Base-by-base conservation (phyloP, 305 asterid species). In the Rubia occidens region DNA sequence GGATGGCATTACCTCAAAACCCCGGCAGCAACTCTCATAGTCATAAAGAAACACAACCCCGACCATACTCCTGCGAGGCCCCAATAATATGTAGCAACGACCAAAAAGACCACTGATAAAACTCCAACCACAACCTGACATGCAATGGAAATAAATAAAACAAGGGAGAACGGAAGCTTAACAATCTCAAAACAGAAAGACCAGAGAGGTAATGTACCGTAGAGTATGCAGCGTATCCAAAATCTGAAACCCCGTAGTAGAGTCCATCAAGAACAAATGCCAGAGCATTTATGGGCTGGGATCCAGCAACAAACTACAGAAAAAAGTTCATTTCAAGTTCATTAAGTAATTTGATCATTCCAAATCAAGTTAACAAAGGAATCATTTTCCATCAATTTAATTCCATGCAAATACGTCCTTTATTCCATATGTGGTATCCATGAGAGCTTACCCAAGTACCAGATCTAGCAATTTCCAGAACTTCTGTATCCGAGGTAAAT, bases 261-360 rank as follows among this genome's bases (percentile, higher is more conserved):
- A 93, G 91, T 70, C 98, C 98, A 64, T 93, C 98, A 71, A 90
- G 84, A 73, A 93, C 98, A 81, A 93, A 93, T 64, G 97, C 97
- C 59, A 90, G 74, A 61, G 98, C 98, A 81, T 93, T 93, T 82
- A 90, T 77, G 3, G 98, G 97, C 80, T 93, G 98, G 76, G 96
- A 80, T 72, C 85, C 97, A 58, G 91, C 96, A 70, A 90, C 97
- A 77, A 93, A 90, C 97, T 92, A 72, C 59, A 71, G 69, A 58
- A 11, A 29, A 64, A 21, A 62, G 11, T 1, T 4, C 66, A 47
- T 47, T 47, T 47, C 54, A 11, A 65, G 60, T 37, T 32, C 17
- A 13, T n/a, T 69, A 24, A 69, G 39, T 32, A 49, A 18, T 29
- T 29, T n/a, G 29, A 47, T 58, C 45, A 67, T 17, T 13, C 11